Evolutionary conservation across 2,329 filamentous ascomycete genomes (phyloP).

Genomic region (Alternaria ethzedia): DNA sequence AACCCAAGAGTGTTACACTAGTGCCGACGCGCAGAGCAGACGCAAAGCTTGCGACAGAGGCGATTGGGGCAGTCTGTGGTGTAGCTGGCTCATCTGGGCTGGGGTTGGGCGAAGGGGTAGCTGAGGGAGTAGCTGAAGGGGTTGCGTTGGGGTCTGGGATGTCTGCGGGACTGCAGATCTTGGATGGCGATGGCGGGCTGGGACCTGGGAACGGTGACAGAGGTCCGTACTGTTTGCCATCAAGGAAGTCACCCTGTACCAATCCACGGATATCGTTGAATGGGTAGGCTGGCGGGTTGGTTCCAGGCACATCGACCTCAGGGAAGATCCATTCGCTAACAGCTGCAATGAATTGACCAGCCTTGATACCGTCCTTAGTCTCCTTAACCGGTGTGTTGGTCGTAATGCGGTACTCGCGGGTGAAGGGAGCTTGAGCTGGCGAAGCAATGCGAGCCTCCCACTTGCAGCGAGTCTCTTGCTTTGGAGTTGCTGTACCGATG

Average conservation of each 20-base stretch:
- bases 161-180: conserved; percentile 30
- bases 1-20: conserved; percentile 35
- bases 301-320: conserved; percentile 50
- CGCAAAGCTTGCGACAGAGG: conserved; percentile 26
- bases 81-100: conserved; percentile 5
- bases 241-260: conserved; percentile 38
- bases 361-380: conserved; percentile 50
- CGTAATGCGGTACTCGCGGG: conserved; percentile 51
- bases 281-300: conserved; percentile 32
- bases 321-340: conserved; percentile 55
- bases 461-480: conserved; percentile 48
- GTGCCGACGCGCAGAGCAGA: conserved; percentile 40
- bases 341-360: conserved; percentile 51
- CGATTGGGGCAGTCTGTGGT: conserved; percentile 18
- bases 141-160: conserved; percentile 21
- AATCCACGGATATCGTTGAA: conserved; percentile 48
- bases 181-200: conserved; percentile 32
- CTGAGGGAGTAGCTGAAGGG: not conserved
- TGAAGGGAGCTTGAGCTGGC: conserved; percentile 41
- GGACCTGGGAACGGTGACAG: conserved; percentile 48
- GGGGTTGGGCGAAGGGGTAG: not conserved
- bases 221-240: conserved; percentile 45
- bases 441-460: conserved; percentile 46
- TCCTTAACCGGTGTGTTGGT: conserved; percentile 41
- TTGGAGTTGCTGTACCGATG: conserved; percentile 44